These are phyloP conservation scores for Populus tomentosa DNA, from an alignment of 441 rosid species.

Conservation along the genomic window DNA sequence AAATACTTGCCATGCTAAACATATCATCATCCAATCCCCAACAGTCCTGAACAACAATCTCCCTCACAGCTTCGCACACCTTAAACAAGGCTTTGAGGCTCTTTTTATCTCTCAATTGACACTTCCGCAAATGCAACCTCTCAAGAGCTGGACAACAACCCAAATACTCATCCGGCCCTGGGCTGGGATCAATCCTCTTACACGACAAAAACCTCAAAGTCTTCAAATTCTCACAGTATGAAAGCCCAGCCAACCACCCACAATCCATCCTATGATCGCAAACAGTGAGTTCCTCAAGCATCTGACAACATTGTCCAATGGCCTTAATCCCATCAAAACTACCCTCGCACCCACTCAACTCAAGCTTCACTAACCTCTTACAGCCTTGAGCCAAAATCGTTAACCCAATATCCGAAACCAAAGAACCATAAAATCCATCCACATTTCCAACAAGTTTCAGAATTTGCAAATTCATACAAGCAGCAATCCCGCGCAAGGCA, in stretches of 20 bases:
- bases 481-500: slow-evolving; percentile 52
- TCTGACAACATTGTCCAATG: slow-evolving; percentile 84
- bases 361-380: slow-evolving; percentile 72
- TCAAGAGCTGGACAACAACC: slow-evolving; percentile 65
- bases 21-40: slow-evolving; percentile 72
- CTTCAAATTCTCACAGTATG: slow-evolving; percentile 70
- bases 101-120: slow-evolving; percentile 57
- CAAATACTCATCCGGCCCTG: slow-evolving; percentile 57
- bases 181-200: slow-evolving; percentile 50
- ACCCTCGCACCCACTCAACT: slow-evolving; percentile 80
- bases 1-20: slow-evolving; percentile 50
- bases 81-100: slow-evolving; percentile 56
- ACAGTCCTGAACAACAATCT: slow-evolving; percentile 56
- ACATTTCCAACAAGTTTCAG: slow-evolving; percentile 59
- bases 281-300: slow-evolving; percentile 78
- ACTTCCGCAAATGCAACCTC: slow-evolving; percentile 57
- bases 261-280: slow-evolving; percentile 74
- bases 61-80: slow-evolving; percentile 55
- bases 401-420: slow-evolving; percentile 73
- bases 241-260: slow-evolving; percentile 79
- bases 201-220: slow-evolving; percentile 64
- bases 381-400: slow-evolving; percentile 82
- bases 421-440: slow-evolving; percentile 45
- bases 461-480: slow-evolving; percentile 60
- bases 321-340: slow-evolving; percentile 87